A percentile compares a stretch with the other conserved stretches of the same genome.
Conservation (phyloP, 2,329 filamentous ascomycete genomes). For the Alternaria sp. region DNA sequence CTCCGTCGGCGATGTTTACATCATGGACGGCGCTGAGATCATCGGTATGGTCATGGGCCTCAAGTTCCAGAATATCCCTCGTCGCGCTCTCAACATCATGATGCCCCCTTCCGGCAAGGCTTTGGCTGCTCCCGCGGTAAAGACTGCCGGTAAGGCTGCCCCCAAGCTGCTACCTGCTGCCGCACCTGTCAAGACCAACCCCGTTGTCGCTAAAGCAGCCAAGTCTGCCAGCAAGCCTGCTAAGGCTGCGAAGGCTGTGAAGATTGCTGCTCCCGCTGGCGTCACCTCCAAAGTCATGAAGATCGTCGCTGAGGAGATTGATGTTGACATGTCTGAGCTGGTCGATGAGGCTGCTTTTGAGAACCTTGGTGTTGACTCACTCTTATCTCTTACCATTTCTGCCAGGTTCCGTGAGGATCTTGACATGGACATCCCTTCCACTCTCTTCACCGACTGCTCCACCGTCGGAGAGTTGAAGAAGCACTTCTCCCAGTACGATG, state of each 20-base stretch:
- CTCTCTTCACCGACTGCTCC: conserved; percentile 67
- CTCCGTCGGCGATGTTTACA: conserved; percentile 67
- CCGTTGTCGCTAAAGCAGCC: conserved; percentile 51
- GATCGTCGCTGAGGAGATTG: conserved; percentile 72
- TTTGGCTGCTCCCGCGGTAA: conserved; percentile 46
- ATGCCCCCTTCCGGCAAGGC: conserved; percentile 66
- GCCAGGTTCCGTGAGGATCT: conserved; percentile 69
- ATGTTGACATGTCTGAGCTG: conserved; percentile 66
- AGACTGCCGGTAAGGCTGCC: conserved; percentile 48
- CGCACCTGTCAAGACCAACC: conserved; percentile 40
- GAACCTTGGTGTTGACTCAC: conserved; percentile 69
- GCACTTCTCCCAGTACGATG: conserved; percentile 61
- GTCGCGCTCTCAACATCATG: conserved; percentile 71
- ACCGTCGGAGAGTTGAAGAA: conserved; percentile 69
- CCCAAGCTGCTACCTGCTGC: conserved; percentile 50
- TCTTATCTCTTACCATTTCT: conserved; percentile 68
- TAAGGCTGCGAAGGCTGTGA: conserved; percentile 59
- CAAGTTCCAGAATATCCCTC: conserved; percentile 73
- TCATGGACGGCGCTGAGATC: conserved; percentile 67
- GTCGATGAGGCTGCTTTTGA: conserved; percentile 68
- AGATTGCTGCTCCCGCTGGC: conserved; percentile 56
- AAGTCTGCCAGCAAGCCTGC: conserved; percentile 60
- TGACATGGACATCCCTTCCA: conserved; percentile 66
- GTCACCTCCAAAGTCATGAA: conserved; percentile 65
- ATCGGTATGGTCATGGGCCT: conserved; percentile 68